Conservation (phyloP, 345 rosid genomes). For the Brassica napus region Da-Ae NC_063451.1:15997001-15997500, state of each 20-base stretch:
- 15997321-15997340: background rate
- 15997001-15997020: too few species aligned
- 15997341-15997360: background rate
- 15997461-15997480: background rate
- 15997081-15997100: too few species aligned
- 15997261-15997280: background rate
- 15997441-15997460: background rate
- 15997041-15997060: too few species aligned
- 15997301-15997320: background rate
- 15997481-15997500: background rate
- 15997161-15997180: background rate
- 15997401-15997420: background rate
- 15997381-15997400: background rate
- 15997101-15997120: too few species aligned
- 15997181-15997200: background rate
- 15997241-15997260: background rate
- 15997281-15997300: background rate
- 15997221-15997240: background rate
- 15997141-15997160: background rate
- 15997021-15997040: too few species aligned
- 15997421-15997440: background rate
- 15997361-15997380: background rate
- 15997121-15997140: background rate
- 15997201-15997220: background rate
- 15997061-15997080: too few species aligned